Evolutionary conservation across 441 rosid genomes (phyloP).

Genomic region (Pelargonium fulgidum): DNA sequence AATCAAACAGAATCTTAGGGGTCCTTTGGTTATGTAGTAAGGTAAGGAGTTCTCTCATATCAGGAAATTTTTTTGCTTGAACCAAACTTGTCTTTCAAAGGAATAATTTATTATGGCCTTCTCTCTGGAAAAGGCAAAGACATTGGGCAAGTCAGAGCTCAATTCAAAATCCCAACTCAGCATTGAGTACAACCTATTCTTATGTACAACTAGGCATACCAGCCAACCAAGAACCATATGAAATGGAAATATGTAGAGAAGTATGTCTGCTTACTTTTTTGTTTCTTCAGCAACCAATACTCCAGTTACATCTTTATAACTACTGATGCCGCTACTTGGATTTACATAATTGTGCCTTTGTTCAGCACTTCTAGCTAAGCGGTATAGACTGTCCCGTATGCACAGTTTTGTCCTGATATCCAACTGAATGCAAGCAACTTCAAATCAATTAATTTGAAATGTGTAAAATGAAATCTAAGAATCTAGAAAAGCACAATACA

Average conservation of each 20-base stretch:
- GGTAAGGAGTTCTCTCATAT: too few species aligned
- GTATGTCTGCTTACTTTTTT: slow-evolving; percentile 40
- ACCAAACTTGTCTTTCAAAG: too few species aligned
- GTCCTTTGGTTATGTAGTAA: too few species aligned
- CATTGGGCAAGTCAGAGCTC: too few species aligned
- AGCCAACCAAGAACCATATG: neutral
- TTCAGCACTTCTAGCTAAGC: slow-evolving; percentile 84
- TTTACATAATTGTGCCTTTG: slow-evolving; percentile 52
- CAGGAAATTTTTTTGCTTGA: too few species aligned
- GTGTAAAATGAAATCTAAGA: neutral
- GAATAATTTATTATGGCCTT: too few species aligned
- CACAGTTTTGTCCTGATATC: slow-evolving; percentile 81
- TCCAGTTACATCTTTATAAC: slow-evolving; percentile 31
- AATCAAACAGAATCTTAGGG: too few species aligned
- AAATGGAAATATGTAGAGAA: neutral
- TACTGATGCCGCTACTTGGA: slow-evolving; percentile 36
- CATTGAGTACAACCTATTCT: too few species aligned
- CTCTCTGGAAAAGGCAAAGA: too few species aligned
- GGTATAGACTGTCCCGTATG: slow-evolving; percentile 84
- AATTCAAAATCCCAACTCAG: too few species aligned
- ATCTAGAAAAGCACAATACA: neutral
- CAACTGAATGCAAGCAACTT: slow-evolving; percentile 49
- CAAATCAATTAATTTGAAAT: slow-evolving; percentile 21
- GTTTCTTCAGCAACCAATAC: slow-evolving; percentile 42
- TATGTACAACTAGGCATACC: too few species aligned